Conservation (phyloP, 1,284 basidiomycete species). For the Ustilago esculenta region DNA sequence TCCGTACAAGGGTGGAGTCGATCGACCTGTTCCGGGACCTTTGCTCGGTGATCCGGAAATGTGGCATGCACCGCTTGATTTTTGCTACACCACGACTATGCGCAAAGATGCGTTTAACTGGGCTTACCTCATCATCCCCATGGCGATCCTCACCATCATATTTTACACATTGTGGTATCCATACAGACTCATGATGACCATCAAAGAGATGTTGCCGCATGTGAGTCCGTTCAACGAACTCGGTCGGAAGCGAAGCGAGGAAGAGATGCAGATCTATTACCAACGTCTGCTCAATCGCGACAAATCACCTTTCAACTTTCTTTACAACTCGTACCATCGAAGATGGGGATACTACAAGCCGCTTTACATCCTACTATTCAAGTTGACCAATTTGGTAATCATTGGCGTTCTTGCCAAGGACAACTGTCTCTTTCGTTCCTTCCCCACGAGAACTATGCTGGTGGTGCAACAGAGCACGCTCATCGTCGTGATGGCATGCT, state of each 20-base stretch:
- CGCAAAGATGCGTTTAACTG: conserved; percentile 77
- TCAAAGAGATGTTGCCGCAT: conserved; percentile 73
- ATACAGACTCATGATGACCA: conserved; percentile 72
- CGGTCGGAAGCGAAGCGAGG: conserved; percentile 72
- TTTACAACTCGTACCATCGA: conserved; percentile 72
- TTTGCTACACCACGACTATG: conserved; percentile 77
- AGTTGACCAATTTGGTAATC: conserved; percentile 76
- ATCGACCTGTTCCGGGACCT: conserved; percentile 52
- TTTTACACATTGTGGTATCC: conserved; percentile 80
- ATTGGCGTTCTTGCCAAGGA: conserved; percentile 74
- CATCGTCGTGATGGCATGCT: conserved; percentile 73
- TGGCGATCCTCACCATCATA: conserved; percentile 72
- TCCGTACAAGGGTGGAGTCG: conserved; percentile 73
- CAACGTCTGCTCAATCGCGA: conserved; percentile 76
- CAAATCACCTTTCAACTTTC: conserved; percentile 76
- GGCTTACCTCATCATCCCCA: conserved; percentile 74
- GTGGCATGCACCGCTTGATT: conserved; percentile 73
- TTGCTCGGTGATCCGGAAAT: conserved; percentile 73
- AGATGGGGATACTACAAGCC: conserved; percentile 68
- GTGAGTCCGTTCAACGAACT: conserved; percentile 79
- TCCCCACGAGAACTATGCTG: conserved; percentile 71
- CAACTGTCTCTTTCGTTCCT: conserved; percentile 78
- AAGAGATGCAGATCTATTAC: conserved; percentile 78
- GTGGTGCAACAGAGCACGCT: conserved; percentile 76
- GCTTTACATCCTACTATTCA: conserved; percentile 70